Evolutionary conservation across 495 filamentous ascomycete genomes (phyloP), one percentile per base, ranked within the genome.

Genomic region (Lophiostoma macrostomum): DNA sequence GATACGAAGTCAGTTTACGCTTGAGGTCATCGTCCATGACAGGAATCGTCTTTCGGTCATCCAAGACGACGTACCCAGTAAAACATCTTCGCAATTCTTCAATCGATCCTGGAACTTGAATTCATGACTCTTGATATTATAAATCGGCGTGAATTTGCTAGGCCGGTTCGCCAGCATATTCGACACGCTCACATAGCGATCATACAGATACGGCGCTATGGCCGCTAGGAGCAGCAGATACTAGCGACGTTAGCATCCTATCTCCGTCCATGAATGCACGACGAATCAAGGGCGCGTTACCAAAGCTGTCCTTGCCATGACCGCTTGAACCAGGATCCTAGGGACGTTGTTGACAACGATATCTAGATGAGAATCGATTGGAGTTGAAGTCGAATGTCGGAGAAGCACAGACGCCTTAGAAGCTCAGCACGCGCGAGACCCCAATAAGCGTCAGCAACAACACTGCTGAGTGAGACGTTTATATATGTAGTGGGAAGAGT

Each of bases 61-160:
- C n/a, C n/a, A n/a, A n/a, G n/a, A n/a, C n/a, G n/a, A n/a, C n/a
- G n/a, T n/a, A n/a, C n/a, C 60, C 19, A 77, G 36, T 11, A 75
- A 20, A 1, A 49, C 70, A 69, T 77, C 74, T 49, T 77, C 75
- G 41, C 75, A 77, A 60, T 69, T 76, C 27, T 70, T 68, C 32
- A 76, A 49, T n/a, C 53, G 54, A 25, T 74, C 60, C 22, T 54
- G 30, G 31, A 74, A 72, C 44, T 44, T 50, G 19, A 50, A 3
- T 24, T 53, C 27, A 11, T 60, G 43, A 3, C 18, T 3, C 37
- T 45, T 60, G 43, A 60, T 43, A 8, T 20, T 38, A 22, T 53
- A 49, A 7, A 54, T 30, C 5, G 34, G 8, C 12, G 41, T 29
- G 3, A 54, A 12, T 7, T 14, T 38, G 16, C 32, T 29, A 3